Conservation (phyloP, 2,329 filamentous ascomycete species). For the Diaporthe sp. region DNA sequence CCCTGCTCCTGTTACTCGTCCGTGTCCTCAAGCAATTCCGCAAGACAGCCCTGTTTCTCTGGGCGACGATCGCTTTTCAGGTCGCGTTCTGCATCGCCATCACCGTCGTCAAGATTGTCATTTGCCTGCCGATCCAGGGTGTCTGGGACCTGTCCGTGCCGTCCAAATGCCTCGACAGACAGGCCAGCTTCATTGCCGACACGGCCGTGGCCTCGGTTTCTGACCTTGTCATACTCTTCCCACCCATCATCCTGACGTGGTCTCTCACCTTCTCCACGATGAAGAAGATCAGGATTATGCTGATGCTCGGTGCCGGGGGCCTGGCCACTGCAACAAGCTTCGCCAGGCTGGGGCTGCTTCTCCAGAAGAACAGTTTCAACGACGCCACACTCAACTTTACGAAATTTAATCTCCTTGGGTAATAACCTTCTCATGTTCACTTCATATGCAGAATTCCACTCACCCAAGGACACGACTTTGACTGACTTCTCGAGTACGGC, state of each 20-base stretch:
- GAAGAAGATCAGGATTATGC: slow-evolving; percentile 9
- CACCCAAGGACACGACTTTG: too few relatives aligned
- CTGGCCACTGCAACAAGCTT: slow-evolving; percentile 7
- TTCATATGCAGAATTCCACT: rapidly evolving
- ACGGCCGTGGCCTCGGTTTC: slow-evolving; percentile 5
- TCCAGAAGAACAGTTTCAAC: not conserved
- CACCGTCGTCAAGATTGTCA: not conserved
- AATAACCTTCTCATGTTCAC: not conserved
- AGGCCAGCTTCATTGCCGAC: slow-evolving; percentile 11
- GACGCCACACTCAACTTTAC: slow-evolving; percentile 1
- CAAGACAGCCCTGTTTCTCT: not conserved
- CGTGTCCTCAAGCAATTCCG: slow-evolving; percentile 1
- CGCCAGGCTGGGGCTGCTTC: not conserved
- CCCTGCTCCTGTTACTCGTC: not conserved
- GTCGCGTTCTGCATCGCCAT: slow-evolving; percentile 14
- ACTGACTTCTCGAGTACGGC: not conserved
- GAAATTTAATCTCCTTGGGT: slow-evolving; percentile 1
- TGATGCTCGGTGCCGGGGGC: slow-evolving; percentile 7
- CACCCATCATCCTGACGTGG: slow-evolving; percentile 5
- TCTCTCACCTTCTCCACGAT: not conserved
- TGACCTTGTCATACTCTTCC: slow-evolving; percentile 11
- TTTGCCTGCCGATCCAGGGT: not conserved
- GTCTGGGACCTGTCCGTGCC: slow-evolving; percentile 6
- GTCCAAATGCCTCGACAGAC: slow-evolving; percentile 7
- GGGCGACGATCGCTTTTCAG: slow-evolving; percentile 12